Percentiles rank a stretch among this genome's conserved stretches.
Evolutionary conservation across 352 stramenopile genomes (phyloP).

Genomic region (Labyrinthula sp.): DNA sequence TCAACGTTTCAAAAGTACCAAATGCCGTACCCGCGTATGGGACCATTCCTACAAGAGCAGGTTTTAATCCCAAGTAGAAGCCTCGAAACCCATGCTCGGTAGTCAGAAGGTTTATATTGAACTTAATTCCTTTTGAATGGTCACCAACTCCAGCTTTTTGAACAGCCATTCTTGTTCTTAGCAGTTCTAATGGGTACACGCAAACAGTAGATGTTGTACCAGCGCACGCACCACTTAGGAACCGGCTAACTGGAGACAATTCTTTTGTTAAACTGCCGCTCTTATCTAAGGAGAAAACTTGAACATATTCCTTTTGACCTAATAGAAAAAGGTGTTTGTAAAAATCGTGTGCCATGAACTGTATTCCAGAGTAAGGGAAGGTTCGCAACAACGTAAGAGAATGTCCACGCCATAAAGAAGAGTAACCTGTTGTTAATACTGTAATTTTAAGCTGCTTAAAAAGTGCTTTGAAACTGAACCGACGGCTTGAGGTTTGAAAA

Average conservation of each 20-base stretch:
- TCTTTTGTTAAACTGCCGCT: constrained; percentile 28
- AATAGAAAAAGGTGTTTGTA: constrained; percentile 37
- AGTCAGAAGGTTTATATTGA: constrained; percentile 26
- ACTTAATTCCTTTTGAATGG: constrained; percentile 23
- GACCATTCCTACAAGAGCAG: constrained; percentile 53
- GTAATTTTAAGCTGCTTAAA: constrained; percentile 15
- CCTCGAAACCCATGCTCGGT: constrained; percentile 15
- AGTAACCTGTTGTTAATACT: constrained; percentile 14
- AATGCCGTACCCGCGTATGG: constrained; percentile 56
- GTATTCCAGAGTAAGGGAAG: constrained; percentile 60
- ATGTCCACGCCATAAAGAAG: constrained; percentile 26
- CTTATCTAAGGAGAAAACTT: background rate
- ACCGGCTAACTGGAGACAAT: constrained; percentile 42
- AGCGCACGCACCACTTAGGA: constrained; percentile 48
- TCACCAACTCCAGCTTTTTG: constrained; percentile 24
- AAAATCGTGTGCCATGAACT: constrained; percentile 63
- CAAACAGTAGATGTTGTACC: constrained; percentile 43
- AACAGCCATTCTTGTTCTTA: constrained; percentile 52
- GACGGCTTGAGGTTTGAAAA: constrained; percentile 27
- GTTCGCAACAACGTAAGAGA: constrained; percentile 44
- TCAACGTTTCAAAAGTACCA: constrained; percentile 53
- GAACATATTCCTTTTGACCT: background rate
- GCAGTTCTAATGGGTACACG: constrained; percentile 62
- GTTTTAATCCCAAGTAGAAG: constrained; percentile 44
- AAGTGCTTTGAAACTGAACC: constrained; percentile 21